A percentile compares a stretch with the other conserved stretches of the same genome.
Evolutionary conservation across 306 rosid genomes (phyloP).

Genomic region (Vigna unguiculata): DNA sequence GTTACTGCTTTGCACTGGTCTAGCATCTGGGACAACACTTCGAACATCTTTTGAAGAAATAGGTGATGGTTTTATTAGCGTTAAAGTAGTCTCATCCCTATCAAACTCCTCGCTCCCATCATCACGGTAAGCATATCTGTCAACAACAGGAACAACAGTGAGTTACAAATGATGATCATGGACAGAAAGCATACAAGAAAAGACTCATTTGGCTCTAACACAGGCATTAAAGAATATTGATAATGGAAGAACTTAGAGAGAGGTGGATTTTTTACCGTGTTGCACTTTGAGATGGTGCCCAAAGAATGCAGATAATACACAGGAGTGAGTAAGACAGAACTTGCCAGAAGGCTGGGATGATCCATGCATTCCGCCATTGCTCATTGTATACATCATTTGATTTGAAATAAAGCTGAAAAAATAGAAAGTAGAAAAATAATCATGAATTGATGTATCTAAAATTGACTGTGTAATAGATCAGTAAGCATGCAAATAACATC

Average conservation of each 20-base stretch:
- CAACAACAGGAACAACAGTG: conserved; percentile 26
- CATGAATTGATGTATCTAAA: conserved; percentile 8
- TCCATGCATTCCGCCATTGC: conserved; percentile 94
- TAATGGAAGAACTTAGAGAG: neutral
- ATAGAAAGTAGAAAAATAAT: conserved; percentile 35
- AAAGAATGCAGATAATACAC: conserved; percentile 79
- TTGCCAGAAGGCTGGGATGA: conserved; percentile 98
- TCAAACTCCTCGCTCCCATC: conserved; percentile 86
- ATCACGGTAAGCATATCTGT: conserved; percentile 79
- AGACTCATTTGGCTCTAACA: neutral
- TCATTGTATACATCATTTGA: conserved; percentile 84
- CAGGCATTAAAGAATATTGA: conserved; percentile 3
- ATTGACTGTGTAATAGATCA: neutral
- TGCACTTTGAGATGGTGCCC: conserved; percentile 98
- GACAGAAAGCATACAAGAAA: conserved; percentile 1
- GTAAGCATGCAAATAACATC: neutral
- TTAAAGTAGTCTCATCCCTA: conserved; percentile 74
- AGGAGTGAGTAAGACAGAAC: conserved; percentile 85
- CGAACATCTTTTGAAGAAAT: conserved; percentile 69
- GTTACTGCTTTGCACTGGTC: conserved; percentile 53
- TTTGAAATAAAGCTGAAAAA: conserved; percentile 86
- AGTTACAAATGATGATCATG: conserved; percentile 21
- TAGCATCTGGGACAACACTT: conserved; percentile 55
- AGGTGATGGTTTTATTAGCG: conserved; percentile 85
- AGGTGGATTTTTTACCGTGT: conserved; percentile 59